Percentiles rank a stretch among this genome's conserved stretches.
Evolutionary conservation across 2,329 filamentous ascomycete genomes (phyloP).

Genomic region (Karstenula rhodostoma): DNA sequence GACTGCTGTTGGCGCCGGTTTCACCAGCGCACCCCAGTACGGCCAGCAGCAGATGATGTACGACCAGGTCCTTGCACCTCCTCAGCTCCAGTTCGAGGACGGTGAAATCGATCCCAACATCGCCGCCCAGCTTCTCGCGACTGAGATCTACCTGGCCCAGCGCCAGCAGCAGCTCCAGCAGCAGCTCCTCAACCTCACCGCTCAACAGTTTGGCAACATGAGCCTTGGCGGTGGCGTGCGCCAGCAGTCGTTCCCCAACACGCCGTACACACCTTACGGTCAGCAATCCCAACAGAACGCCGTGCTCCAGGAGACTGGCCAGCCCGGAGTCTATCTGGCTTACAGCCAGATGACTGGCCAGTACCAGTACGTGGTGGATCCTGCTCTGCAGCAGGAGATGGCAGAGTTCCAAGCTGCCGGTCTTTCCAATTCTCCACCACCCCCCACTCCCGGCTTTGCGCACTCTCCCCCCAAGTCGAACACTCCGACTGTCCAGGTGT

Average conservation of each 20-base stretch:
- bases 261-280: conserved; percentile 66
- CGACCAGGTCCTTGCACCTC: conserved; percentile 88
- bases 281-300: conserved; percentile 71
- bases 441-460: conserved; percentile 51
- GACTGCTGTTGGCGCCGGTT: conserved; percentile 65
- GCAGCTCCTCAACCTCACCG: conserved; percentile 83
- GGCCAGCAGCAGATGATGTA: conserved; percentile 65
- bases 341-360: conserved; percentile 89
- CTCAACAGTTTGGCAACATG: conserved; percentile 62
- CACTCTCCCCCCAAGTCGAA: conserved; percentile 49
- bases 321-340: conserved; percentile 80
- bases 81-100: conserved; percentile 74
- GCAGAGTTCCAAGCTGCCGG: conserved; percentile 23
- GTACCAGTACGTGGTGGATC: conserved; percentile 81
- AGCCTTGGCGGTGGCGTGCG: conserved; percentile 63
- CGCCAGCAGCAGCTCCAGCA: conserved; percentile 96
- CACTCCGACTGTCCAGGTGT: conserved; percentile 75
- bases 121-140: conserved; percentile 88
- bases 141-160: conserved; percentile 90
- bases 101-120: conserved; percentile 84
- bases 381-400: conserved; percentile 60
- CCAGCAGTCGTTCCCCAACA: conserved; percentile 60
- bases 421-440: conserved; percentile 59
- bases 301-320: conserved; percentile 70
- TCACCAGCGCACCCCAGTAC: conserved; percentile 57